phyloP scores from a whole-genome alignment of 352 stramenopile genomes.

The Aphanomyces euteiches region DNA sequence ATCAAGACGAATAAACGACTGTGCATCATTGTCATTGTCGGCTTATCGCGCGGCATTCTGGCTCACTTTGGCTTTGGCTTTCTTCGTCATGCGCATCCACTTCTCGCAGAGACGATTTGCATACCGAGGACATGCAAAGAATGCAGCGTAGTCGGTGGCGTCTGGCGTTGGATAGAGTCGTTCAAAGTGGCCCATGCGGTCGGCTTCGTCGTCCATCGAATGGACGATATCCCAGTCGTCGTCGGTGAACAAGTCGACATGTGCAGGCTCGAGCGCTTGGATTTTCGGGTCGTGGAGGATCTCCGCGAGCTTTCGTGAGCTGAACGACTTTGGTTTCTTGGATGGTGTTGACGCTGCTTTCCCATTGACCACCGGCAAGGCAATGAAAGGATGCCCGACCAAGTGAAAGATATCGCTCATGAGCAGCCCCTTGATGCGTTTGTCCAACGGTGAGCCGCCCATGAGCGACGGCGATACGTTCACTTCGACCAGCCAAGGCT shows the following conservation, averaged over 20 bases:
- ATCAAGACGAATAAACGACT: background rate
- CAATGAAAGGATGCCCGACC: constrained; percentile 44
- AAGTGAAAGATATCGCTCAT: constrained; percentile 79
- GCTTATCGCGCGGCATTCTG: no score
- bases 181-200: constrained; percentile 65
- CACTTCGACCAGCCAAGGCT: constrained; percentile 67
- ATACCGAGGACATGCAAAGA: constrained; percentile 30
- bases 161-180: constrained; percentile 49
- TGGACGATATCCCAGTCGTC: constrained; percentile 62
- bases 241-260: constrained; percentile 51
- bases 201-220: constrained; percentile 68
- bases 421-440: constrained; percentile 68
- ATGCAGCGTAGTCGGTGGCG: constrained; percentile 26
- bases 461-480: constrained; percentile 81
- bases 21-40: no score
- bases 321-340: constrained; percentile 23
- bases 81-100: background rate
- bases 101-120: constrained; percentile 31
- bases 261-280: constrained; percentile 41
- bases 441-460: constrained; percentile 64
- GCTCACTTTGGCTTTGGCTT: background rate
- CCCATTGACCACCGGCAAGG: background rate
- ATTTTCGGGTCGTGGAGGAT: constrained; percentile 47
- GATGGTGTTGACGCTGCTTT: background rate
- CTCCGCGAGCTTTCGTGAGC: constrained; percentile 58